Conservation (phyloP, 805 yeast genomes). For the Wickerhamiella alocasiicola region DNA sequence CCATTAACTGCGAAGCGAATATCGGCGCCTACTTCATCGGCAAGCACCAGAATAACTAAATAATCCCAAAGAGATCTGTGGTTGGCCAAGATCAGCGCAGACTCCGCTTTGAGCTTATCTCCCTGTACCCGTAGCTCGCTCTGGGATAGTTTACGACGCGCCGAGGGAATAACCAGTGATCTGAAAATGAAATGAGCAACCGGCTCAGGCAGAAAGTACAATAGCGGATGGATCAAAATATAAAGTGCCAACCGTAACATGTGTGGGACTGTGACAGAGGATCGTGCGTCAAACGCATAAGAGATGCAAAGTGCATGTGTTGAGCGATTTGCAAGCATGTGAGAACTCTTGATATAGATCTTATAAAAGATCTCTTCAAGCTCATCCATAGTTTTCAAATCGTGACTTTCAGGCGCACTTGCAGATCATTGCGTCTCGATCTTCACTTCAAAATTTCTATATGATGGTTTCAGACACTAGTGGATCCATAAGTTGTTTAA, state of each 20-base stretch:
- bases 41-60: conserved; percentile 1
- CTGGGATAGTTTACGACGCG: neutral
- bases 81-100: conserved; percentile 4
- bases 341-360: too few species aligned
- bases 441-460: too few species aligned
- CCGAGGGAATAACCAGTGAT: neutral
- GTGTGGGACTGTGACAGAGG: neutral
- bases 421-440: too few species aligned
- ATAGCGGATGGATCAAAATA: conserved; percentile 2
- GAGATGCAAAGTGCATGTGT: neutral
- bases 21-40: neutral
- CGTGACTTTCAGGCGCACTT: too few species aligned
- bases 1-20: neutral
- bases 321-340: too few species aligned
- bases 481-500: too few species aligned
- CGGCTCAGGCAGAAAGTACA: neutral
- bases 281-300: neutral
- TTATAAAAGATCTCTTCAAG: too few species aligned
- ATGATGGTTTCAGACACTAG: too few species aligned
- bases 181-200: neutral
- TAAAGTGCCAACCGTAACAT: neutral
- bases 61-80: conserved; percentile 7
- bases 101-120: neutral
- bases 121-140: conserved; percentile 3
- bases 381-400: too few species aligned